A percentile compares a stretch with the other conserved stretches of the same genome.
Evolutionary conservation across 345 rosid genomes (phyloP).

Genomic region (Linum lewisii): DNA sequence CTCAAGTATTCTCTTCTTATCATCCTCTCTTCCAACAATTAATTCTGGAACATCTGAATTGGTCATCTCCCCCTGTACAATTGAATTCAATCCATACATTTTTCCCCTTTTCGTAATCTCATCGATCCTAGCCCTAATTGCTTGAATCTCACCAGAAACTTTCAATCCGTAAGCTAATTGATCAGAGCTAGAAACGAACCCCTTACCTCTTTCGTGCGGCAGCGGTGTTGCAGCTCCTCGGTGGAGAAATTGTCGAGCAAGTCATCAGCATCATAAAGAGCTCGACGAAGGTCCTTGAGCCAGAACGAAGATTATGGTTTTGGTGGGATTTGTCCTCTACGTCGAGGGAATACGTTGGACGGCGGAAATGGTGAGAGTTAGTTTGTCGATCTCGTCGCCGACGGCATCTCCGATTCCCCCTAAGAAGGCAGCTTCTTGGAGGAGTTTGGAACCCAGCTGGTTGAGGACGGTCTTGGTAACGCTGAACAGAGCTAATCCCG

Average conservation of each 20-base stretch:
- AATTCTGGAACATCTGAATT: not conserved
- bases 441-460: not conserved
- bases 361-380: not conserved
- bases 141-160: not conserved
- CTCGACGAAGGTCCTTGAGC: slow-evolving; percentile 3
- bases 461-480: not conserved
- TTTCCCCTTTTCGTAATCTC: not conserved
- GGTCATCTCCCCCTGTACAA: not conserved
- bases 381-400: not conserved
- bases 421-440: slow-evolving; percentile 3
- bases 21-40: slow-evolving; percentile 1
- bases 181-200: not conserved
- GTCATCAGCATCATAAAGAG: not conserved
- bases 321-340: not conserved
- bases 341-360: slow-evolving; percentile 5
- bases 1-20: not conserved
- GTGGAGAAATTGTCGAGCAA: slow-evolving; percentile 9
- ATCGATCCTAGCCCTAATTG: not conserved
- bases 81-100: not conserved
- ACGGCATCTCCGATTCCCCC: not conserved
- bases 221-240: not conserved
- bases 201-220: not conserved
- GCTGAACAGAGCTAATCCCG: not conserved
- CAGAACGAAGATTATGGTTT: not conserved
- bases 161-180: not conserved